A percentile compares a stretch with the other conserved stretches of the same genome.
These are phyloP conservation scores for Piper betle DNA, from an alignment of 164 flowering plant species.

Conservation along the genomic window DNA sequence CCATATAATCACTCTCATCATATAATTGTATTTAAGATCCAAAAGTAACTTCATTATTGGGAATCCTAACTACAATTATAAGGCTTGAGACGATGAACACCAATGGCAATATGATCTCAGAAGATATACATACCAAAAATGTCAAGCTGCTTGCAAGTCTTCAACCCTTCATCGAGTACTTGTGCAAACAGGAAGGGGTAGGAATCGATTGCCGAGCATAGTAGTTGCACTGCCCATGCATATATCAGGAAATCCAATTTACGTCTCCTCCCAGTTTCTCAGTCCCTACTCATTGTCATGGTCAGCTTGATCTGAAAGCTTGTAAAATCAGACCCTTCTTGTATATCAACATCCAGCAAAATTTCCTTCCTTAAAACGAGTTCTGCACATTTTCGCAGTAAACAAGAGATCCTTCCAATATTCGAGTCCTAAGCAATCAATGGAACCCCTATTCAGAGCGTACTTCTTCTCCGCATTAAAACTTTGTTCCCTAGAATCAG, in stretches of 20 bases:
- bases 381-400: not conserved
- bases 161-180: no score
- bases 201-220: not conserved
- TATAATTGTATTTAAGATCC: no score
- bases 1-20: no score
- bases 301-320: not conserved
- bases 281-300: not conserved
- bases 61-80: no score
- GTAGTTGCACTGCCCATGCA: conserved; percentile 1
- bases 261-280: not conserved
- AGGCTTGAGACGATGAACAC: no score
- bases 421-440: not conserved
- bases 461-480: not conserved
- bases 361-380: not conserved
- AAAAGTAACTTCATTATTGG: no score
- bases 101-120: no score
- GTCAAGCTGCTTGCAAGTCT: no score
- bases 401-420: not conserved
- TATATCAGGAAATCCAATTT: not conserved
- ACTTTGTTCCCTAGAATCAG: not conserved
- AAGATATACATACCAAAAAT: no score
- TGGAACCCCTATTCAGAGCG: not conserved
- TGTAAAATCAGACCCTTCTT: not conserved
- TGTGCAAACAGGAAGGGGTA: not conserved
- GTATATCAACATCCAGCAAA: not conserved